Evolutionary conservation across 192 early-diverging fungal species (phyloP).

Genomic region (Paraglomus brasilianum): DNA sequence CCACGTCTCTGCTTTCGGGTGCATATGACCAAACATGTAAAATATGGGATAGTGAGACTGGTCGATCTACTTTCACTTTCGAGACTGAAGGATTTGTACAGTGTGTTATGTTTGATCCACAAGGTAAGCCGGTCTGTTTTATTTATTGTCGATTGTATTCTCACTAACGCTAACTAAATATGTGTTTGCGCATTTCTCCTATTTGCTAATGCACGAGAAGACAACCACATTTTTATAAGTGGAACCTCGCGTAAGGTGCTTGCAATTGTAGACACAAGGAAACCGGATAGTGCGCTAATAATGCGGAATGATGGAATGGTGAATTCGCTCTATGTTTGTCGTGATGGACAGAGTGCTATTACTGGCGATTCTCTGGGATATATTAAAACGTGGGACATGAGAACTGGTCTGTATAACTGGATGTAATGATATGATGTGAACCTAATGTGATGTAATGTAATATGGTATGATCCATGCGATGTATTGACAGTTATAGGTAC

Average conservation of each 20-base stretch:
- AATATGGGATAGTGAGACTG: slow-evolving; percentile 72
- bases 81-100: slow-evolving; percentile 84
- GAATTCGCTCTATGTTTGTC: slow-evolving; percentile 76
- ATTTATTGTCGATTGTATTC: not conserved
- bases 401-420: slow-evolving; percentile 67
- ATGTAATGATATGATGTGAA: too few relatives aligned
- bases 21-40: slow-evolving; percentile 81
- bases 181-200: not conserved
- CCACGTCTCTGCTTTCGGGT: slow-evolving; percentile 65
- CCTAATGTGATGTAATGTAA: not conserved
- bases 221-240: slow-evolving; percentile 71
- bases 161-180: not conserved
- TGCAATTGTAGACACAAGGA: slow-evolving; percentile 64
- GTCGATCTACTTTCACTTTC: slow-evolving; percentile 59
- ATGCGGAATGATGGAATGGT: slow-evolving; percentile 77
- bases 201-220: slow-evolving; percentile 40
- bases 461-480: slow-evolving; percentile 1
- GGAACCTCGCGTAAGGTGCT: slow-evolving; percentile 77
- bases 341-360: slow-evolving; percentile 68
- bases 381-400: slow-evolving; percentile 91
- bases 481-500: not conserved
- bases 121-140: slow-evolving; percentile 54
- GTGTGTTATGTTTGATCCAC: slow-evolving; percentile 73
- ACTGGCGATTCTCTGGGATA: slow-evolving; percentile 85
- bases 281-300: slow-evolving; percentile 33